Evolutionary conservation across 1,284 basidiomycete species (phyloP), one percentile per base, ranked within the genome.

Genomic region (Malassezia obtusa): DNA sequence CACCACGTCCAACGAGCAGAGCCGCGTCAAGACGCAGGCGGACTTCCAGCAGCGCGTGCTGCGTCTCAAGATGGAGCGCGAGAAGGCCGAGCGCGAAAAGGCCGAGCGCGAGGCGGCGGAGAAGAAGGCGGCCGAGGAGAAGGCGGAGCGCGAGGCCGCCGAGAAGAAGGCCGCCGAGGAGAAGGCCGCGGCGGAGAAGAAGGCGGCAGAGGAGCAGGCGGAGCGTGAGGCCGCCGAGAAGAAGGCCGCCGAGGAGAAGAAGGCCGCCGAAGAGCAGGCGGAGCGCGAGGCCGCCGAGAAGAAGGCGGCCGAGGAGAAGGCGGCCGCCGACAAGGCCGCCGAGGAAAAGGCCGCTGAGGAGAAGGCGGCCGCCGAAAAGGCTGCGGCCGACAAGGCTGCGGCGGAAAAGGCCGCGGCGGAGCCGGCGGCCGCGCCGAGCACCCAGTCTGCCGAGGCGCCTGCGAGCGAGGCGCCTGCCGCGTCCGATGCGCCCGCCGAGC

Each of bases 21-120:
- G 50, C 62, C 63, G 65, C 40, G 59, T 68, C 22, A 66, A 70
- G 59, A 70, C 68, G 3, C 60, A 53, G 15, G 61, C 63, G 10
- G 64, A 61, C 21, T 72, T 72, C 58, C 51, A 67, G 51, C 59
- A 63, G 17, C 59, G 60, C 26, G 63, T 72, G 19, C 51, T 50
- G 15, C 48, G 48, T 8, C 37, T 56, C 24, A 56, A 56, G 49
- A 36, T 37, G 47, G 53, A 56, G 49, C 40, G 61, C 43, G 64
- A 58, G 50, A 61, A 63, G 55, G 64, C 63, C 57, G 67, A 59
- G 32, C 56, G 52, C 30, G 58, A 52, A 21, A 50, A 44, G 40
- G 61, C 63, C 56, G 55, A 52, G 50, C 36, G 37, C 32, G 48
- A 50, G 32, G 28, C 26, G 7, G 53, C 40, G 11, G 56, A 58